Base-by-base conservation (phyloP, 345 rosid species). In the Alliaria petiolata region DNA sequence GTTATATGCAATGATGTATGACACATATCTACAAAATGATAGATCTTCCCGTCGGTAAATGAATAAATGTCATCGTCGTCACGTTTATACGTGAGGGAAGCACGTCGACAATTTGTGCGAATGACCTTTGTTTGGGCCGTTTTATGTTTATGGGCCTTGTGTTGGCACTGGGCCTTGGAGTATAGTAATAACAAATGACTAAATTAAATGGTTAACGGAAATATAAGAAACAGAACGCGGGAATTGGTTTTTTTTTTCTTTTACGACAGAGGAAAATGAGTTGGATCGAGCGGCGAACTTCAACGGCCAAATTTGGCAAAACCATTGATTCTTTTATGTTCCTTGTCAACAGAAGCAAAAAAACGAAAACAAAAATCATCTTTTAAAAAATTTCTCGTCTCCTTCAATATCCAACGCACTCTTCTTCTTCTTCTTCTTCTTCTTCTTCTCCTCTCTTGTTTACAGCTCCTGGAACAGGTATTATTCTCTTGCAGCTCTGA, bases 251-350 rank as follows among this genome's bases (percentile, higher is more conserved):
- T n/a, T 72, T 49, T 30, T 5, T 1, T 9, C 0, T 3, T 0
- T 16, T 13, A 31, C 20, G 34, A 73, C 60, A 40, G 68, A 59
- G 38, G 63, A 44, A 14, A 17, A 75, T 75, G 78, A 67, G 78
- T 67, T 74, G 78, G 62, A 58, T 58, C 47, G 38, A 67, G 57
- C 10, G 71, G 53, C 66, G 67, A 66, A 65, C 65, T 73, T 35
- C 33, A 50, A 49, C 68, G 40, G 46, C 78, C 73, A 74, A 31
- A 50, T 67, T 74, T 67, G 78, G 73, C 78, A 74, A 59, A 66
- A 38, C 55, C 54, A 45, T 55, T 50, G 10, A 20, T 59, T 67
- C 40, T 5, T 22, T 66, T 39, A 11, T 36, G 45, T 58, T 59
- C 54, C 53, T 2, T 67, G 55, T 50, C 66, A 39, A 39, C 53